A percentile compares a stretch with the other conserved stretches of the same genome.
These are phyloP conservation scores for Hyaloscypha finlandica DNA, from an alignment of 495 filamentous ascomycete species.

Conservation along the genomic window DNA sequence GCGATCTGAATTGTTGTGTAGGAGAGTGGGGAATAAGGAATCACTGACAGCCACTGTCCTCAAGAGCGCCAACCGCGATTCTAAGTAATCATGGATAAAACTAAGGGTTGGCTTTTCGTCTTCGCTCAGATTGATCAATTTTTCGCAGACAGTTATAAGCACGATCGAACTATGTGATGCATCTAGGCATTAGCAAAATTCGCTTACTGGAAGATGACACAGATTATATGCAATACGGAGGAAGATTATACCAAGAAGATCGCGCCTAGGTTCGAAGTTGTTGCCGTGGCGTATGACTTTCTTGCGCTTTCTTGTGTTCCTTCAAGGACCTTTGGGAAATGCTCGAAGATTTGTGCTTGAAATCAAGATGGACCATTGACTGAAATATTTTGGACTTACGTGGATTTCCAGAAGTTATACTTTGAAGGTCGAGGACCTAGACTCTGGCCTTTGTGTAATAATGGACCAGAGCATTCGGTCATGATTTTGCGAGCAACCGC, in stretches of 20 bases:
- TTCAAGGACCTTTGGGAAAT: too few relatives aligned
- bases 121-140: constrained; percentile 42
- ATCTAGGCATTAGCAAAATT: not conserved
- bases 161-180: constrained; percentile 45
- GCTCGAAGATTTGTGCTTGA: not conserved
- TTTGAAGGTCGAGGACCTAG: constrained; percentile 34
- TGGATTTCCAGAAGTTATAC: constrained; percentile 54
- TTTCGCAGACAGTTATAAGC: constrained; percentile 51
- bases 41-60: constrained; percentile 45
- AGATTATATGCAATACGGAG: not conserved
- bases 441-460: constrained; percentile 27
- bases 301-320: too few relatives aligned
- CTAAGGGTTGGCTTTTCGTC: constrained; percentile 40
- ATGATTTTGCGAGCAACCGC: constrained; percentile 50
- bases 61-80: constrained; percentile 48
- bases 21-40: not conserved
- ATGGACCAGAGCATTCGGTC: constrained; percentile 36
- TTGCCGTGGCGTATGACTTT: too few relatives aligned
- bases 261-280: too few relatives aligned
- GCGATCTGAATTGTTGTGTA: not conserved
- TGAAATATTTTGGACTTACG: constrained; percentile 41
- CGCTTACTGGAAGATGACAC: constrained; percentile 22
- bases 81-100: constrained; percentile 54
- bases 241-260: not conserved
- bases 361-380: not conserved